A percentile compares a stretch with the other conserved stretches of the same genome.
Conservation (phyloP, 257 asterid species). For the Solanum peruvianum region DNA sequence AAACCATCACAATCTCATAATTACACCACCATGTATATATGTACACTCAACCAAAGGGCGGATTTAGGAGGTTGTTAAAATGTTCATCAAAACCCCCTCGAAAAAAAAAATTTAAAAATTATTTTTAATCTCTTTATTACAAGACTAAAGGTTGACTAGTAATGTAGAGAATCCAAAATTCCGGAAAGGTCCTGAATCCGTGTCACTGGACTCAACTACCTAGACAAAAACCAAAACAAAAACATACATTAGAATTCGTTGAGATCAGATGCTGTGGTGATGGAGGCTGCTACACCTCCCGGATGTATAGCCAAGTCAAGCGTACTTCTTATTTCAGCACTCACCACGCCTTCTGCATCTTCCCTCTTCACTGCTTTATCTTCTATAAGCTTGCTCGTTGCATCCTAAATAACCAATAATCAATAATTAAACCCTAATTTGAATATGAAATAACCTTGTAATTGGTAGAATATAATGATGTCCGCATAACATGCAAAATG, state of each 20-base stretch:
- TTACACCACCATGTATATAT: too few relatives aligned
- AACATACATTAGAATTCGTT: neutral
- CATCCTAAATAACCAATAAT: slow-evolving; percentile 20
- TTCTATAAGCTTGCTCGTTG: slow-evolving; percentile 17
- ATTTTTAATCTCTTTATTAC: too few relatives aligned
- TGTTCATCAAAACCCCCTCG: neutral
- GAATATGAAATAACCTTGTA: neutral
- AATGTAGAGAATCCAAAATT: too few relatives aligned
- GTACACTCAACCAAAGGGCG: neutral
- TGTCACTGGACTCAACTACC: neutral
- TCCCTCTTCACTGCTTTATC: slow-evolving; percentile 47
- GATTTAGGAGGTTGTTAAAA: neutral
- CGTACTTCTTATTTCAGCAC: slow-evolving; percentile 37
- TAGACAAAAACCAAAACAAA: neutral
- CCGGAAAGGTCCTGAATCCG: neutral
- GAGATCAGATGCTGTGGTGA: slow-evolving; percentile 41
- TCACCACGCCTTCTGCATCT: slow-evolving; percentile 47
- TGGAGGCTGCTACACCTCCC: slow-evolving; percentile 41
- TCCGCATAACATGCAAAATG: neutral
- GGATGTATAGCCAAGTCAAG: slow-evolving; percentile 26
- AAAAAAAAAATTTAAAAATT: too few relatives aligned
- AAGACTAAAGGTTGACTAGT: neutral
- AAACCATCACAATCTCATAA: too few relatives aligned
- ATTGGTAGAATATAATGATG: neutral
- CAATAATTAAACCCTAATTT: neutral